These are phyloP conservation scores for Rhodotorula glutinis DNA, from an alignment of 1,284 basidiomycete genomes.

Conservation along the genomic window DNA sequence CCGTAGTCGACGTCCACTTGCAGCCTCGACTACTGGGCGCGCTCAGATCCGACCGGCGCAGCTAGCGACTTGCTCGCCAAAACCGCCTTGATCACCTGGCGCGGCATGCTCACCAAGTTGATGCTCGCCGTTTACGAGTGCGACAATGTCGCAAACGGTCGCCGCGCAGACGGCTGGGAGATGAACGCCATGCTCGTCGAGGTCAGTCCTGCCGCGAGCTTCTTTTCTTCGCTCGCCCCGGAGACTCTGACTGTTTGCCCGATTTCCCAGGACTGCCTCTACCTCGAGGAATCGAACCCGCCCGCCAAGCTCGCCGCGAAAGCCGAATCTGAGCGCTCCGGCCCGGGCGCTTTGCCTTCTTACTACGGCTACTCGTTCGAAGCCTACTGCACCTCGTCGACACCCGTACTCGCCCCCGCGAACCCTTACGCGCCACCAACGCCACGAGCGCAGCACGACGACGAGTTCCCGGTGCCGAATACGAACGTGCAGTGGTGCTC, in stretches of 20 bases:
- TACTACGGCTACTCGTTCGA: conserved; percentile 76
- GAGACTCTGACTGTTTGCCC: conserved; percentile 49
- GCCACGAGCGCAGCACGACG: not conserved
- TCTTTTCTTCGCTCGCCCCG: conserved; percentile 44
- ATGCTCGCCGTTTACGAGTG: conserved; percentile 34
- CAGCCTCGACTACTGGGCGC: conserved; percentile 59
- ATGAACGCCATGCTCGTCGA: conserved; percentile 78
- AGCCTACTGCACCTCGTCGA: conserved; percentile 71
- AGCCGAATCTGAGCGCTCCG: conserved; percentile 21
- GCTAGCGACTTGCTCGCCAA: conserved; percentile 42
- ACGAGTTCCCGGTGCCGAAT: conserved; percentile 73
- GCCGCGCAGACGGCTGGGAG: conserved; percentile 74
- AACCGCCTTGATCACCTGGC: conserved; percentile 68
- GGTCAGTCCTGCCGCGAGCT: conserved; percentile 56
- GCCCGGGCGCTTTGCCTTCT: conserved; percentile 7
- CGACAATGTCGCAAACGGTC: conserved; percentile 55
- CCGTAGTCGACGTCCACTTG: conserved; percentile 41
- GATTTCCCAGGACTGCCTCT: conserved; percentile 34
- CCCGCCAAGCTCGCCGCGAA: conserved; percentile 30
- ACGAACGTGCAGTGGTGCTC: conserved; percentile 96
- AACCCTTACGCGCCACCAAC: conserved; percentile 6
- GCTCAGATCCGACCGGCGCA: conserved; percentile 51
- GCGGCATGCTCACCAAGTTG: conserved; percentile 84
- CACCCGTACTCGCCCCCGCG: conserved; percentile 51
- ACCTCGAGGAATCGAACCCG: conserved; percentile 25